These are phyloP conservation scores for Kalanchoe fedtschenkoi DNA, from an alignment of 164 flowering plant species.

Conservation along the genomic window DNA sequence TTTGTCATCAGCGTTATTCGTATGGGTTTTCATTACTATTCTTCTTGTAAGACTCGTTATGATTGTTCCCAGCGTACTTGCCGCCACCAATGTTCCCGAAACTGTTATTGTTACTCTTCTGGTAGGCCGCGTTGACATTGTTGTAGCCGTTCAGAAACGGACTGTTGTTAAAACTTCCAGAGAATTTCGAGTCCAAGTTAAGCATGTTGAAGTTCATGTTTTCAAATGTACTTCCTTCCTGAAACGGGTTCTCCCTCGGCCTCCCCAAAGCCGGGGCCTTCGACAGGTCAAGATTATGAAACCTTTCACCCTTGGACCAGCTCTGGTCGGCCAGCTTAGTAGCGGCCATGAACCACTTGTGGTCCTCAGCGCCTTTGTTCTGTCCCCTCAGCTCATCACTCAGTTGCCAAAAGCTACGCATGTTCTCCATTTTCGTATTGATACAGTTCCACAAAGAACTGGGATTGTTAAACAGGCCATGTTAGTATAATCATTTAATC, in stretches of 20 bases:
- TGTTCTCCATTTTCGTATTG: constrained; percentile 47
- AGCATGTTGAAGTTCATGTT: constrained; percentile 54
- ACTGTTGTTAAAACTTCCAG: constrained; percentile 32
- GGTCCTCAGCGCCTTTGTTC: constrained; percentile 72
- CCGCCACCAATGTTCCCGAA: constrained; percentile 24
- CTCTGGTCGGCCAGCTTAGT: constrained; percentile 87
- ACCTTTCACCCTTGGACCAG: constrained; percentile 59
- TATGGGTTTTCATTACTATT: constrained; percentile 23
- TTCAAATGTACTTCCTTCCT: constrained; percentile 73
- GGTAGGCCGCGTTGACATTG: constrained; percentile 54
- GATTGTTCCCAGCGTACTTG: constrained; percentile 41
- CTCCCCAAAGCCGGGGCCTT: constrained; percentile 44
- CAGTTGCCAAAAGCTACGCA: constrained; percentile 74
- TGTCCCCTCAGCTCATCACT: constrained; percentile 95
- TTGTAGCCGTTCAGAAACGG: constrained; percentile 32
- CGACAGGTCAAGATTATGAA: constrained; percentile 73
- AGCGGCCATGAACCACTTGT: constrained; percentile 73
- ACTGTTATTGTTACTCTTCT: constrained; percentile 24
- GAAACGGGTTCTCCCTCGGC: constrained; percentile 48
- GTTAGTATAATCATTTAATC: neutral
- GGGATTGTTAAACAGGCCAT: neutral
- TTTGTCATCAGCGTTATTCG: constrained; percentile 48
- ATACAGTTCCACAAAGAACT: neutral
- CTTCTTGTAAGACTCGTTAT: constrained; percentile 25
- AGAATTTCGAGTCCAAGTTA: constrained; percentile 49